These are phyloP conservation scores for Nitzschia putrida DNA, from an alignment of 108 stramenopile genomes.

Conservation along the genomic window DNA sequence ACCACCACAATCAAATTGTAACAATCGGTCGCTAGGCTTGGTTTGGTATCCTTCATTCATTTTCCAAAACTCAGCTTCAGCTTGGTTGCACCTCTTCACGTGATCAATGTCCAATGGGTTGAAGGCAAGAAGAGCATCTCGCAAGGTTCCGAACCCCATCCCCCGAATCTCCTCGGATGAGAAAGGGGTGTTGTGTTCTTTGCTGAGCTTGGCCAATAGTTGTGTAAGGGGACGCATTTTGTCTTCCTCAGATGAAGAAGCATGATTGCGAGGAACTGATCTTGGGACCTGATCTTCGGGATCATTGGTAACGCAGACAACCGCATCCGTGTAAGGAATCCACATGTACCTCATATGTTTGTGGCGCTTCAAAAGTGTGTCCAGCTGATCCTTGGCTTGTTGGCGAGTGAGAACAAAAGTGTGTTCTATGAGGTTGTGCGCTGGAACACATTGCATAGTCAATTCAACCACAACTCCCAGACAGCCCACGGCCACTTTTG, in stretches of 20 bases:
- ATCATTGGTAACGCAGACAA: slow-evolving; percentile 95
- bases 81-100: slow-evolving; percentile 90
- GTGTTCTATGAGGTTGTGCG: slow-evolving; percentile 87
- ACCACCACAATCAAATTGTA: slow-evolving; percentile 99
- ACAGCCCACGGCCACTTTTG: slow-evolving; percentile 90
- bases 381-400: slow-evolving; percentile 71
- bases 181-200: slow-evolving; percentile 34
- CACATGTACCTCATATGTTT: slow-evolving; percentile 99
- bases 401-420: slow-evolving; percentile 83
- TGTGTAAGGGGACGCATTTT: slow-evolving; percentile 63
- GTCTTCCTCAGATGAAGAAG: slow-evolving; percentile 23
- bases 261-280: slow-evolving; percentile 22
- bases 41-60: slow-evolving; percentile 77
- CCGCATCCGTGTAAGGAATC: slow-evolving; percentile 95
- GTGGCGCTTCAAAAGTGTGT: slow-evolving; percentile 65
- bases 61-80: slow-evolving; percentile 96
- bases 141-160: slow-evolving; percentile 91
- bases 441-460: slow-evolving; percentile 86
- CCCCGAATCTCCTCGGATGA: slow-evolving; percentile 61
- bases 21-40: slow-evolving; percentile 77
- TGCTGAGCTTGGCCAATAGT: slow-evolving; percentile 50
- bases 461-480: slow-evolving; percentile 95
- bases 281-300: slow-evolving; percentile 53
- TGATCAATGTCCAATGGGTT: slow-evolving; percentile 87
- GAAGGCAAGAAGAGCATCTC: slow-evolving; percentile 86